These are phyloP conservation scores for Pugionium cornutum DNA, from an alignment of 345 rosid species.

Conservation along the genomic window DNA sequence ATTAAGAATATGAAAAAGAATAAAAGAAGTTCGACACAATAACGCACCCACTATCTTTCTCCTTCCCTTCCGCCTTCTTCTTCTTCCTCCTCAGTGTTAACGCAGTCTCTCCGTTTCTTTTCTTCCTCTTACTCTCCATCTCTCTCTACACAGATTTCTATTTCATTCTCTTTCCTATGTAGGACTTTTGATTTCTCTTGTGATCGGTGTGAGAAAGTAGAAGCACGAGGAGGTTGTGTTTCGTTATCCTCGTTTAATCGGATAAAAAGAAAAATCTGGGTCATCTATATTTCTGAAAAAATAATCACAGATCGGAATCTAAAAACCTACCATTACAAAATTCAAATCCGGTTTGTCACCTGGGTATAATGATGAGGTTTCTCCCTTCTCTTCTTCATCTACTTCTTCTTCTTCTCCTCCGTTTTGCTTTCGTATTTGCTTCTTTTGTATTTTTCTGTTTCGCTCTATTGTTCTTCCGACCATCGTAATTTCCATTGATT, in stretches of 20 bases:
- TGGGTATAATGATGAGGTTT: slow-evolving; percentile 47
- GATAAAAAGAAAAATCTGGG: neutral
- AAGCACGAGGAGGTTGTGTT: slow-evolving; percentile 18
- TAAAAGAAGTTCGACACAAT: slow-evolving; percentile 36
- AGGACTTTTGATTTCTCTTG: slow-evolving; percentile 4
- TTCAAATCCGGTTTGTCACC: slow-evolving; percentile 24
- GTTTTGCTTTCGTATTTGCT: neutral
- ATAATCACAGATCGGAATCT: slow-evolving; percentile 30
- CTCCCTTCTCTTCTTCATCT: neutral
- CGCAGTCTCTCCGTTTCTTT: slow-evolving; percentile 36
- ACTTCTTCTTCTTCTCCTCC: neutral
- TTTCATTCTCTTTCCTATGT: neutral
- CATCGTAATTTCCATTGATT: neutral
- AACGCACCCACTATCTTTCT: slow-evolving; percentile 42
- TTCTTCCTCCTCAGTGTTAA: slow-evolving; percentile 28
- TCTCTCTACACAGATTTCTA: neutral
- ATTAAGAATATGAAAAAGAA: slow-evolving; percentile 14
- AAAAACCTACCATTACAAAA: slow-evolving; percentile 16
- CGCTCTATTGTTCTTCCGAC: neutral
- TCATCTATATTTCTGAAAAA: slow-evolving; percentile 11
- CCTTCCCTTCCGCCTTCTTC: slow-evolving; percentile 27
- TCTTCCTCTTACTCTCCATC: neutral
- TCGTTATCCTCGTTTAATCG: neutral
- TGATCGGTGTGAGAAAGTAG: slow-evolving; percentile 20
- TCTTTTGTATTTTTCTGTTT: slow-evolving; percentile 10